A percentile compares a stretch with the other conserved stretches of the same genome.
These are phyloP conservation scores for Amanita phalloides DNA, from an alignment of 768 basidiomycete species.

Conservation along the genomic window DNA sequence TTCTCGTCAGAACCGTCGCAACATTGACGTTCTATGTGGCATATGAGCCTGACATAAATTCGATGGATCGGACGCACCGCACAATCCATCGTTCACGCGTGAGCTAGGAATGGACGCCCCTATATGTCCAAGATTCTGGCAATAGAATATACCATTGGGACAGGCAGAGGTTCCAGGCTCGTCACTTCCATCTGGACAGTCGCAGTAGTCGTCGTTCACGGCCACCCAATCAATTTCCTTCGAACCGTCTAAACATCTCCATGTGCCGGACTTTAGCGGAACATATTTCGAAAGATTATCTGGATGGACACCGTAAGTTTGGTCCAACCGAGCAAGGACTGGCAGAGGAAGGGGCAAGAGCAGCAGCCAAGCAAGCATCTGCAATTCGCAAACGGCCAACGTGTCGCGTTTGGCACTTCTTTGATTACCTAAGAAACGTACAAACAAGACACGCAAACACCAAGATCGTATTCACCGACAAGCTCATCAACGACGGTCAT, in stretches of 20 bases:
- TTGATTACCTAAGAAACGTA: constrained; percentile 19
- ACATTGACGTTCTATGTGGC: constrained; percentile 65
- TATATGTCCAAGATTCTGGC: constrained; percentile 80
- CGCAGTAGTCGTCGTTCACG: constrained; percentile 92
- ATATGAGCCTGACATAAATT: constrained; percentile 8
- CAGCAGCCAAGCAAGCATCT: constrained; percentile 44
- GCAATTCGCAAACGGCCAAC: constrained; percentile 19
- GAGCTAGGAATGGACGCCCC: constrained; percentile 71
- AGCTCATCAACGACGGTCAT: constrained; percentile 31
- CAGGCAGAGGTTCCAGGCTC: constrained; percentile 95
- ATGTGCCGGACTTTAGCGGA: constrained; percentile 40
- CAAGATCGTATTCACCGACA: constrained; percentile 11
- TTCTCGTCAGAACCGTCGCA: constrained; percentile 96
- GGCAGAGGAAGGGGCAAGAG: constrained; percentile 30
- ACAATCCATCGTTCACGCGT: constrained; percentile 86
- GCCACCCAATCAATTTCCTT: constrained; percentile 69
- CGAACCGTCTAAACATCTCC: constrained; percentile 77
- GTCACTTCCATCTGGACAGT: constrained; percentile 91
- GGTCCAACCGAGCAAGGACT: constrained; percentile 30
- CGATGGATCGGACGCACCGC: constrained; percentile 46
- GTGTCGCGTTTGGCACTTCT: constrained; percentile 19
- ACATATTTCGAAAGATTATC: constrained; percentile 44
- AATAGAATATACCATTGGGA: constrained; percentile 67
- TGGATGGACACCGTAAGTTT: constrained; percentile 50
- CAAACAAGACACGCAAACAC: constrained; percentile 32